Evolutionary conservation across 176 grass and related monocot genomes (phyloP).

Genomic region (Panicum miliaceum): DNA sequence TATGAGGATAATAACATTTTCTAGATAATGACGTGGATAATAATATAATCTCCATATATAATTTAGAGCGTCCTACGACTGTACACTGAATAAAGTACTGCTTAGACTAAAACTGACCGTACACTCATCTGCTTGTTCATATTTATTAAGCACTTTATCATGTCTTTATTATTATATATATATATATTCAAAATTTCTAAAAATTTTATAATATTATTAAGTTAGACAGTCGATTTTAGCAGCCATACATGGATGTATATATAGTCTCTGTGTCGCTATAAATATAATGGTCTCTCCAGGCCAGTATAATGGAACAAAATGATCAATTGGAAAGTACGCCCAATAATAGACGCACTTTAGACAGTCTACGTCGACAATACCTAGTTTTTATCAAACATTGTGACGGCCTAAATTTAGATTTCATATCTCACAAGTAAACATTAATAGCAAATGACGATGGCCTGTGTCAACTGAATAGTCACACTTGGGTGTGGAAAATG

Average conservation of each 20-base stretch:
- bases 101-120: neutral
- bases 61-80: neutral
- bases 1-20: too few relatives aligned
- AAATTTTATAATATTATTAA: neutral
- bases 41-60: too few relatives aligned
- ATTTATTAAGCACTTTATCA: neutral
- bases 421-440: conserved; percentile 36
- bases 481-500: conserved; percentile 34
- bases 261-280: neutral
- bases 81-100: neutral
- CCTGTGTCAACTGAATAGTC: conserved; percentile 1
- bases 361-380: neutral
- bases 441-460: neutral
- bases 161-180: neutral
- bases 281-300: neutral
- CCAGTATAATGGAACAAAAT: neutral
- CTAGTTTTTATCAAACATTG: neutral
- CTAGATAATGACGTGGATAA: too few relatives aligned
- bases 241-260: neutral
- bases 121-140: neutral
- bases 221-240: neutral
- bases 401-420: conserved; percentile 7
- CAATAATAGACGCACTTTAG: neutral
- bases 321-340: neutral
- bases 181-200: neutral